A percentile compares a stretch with the other conserved stretches of the same genome.
Evolutionary conservation across 345 rosid species (phyloP).

Genomic region (Excoecaria agallocha): DNA sequence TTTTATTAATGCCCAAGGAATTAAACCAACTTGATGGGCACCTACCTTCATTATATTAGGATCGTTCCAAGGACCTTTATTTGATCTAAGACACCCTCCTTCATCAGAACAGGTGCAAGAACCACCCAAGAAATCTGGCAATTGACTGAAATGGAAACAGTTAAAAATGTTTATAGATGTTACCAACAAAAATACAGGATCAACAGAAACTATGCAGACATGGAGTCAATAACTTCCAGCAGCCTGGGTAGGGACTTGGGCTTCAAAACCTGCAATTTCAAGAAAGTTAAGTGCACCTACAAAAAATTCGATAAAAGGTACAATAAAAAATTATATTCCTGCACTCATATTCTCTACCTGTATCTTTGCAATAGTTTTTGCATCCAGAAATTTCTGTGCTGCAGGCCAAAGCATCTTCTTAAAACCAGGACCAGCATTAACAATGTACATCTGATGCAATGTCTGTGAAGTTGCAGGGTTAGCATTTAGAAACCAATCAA

Average conservation of each 20-base stretch:
- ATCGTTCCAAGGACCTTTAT: constrained; percentile 97
- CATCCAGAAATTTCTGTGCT: constrained; percentile 90
- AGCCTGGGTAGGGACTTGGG: constrained; percentile 66
- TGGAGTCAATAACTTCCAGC: constrained; percentile 74
- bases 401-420: constrained; percentile 98
- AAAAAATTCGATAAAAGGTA: constrained; percentile 11
- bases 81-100: constrained; percentile 92
- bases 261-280: constrained; percentile 69
- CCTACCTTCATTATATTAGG: constrained; percentile 84
- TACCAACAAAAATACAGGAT: background rate
- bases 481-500: constrained; percentile 21
- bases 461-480: constrained; percentile 50
- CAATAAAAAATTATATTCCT: constrained; percentile 18
- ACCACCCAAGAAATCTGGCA: constrained; percentile 95
- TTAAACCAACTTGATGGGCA: constrained; percentile 1
- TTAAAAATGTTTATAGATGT: background rate
- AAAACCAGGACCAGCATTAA: constrained; percentile 95
- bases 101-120: constrained; percentile 73
- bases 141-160: constrained; percentile 54
- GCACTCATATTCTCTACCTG: constrained; percentile 46
- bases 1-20: constrained; percentile 10
- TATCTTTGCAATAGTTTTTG: constrained; percentile 80
- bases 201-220: constrained; percentile 42
- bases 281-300: constrained; percentile 13
- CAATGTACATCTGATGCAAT: constrained; percentile 77